Conservation (phyloP, 2,329 filamentous ascomycete genomes). For the Calonectria hongkongensis region DNA sequence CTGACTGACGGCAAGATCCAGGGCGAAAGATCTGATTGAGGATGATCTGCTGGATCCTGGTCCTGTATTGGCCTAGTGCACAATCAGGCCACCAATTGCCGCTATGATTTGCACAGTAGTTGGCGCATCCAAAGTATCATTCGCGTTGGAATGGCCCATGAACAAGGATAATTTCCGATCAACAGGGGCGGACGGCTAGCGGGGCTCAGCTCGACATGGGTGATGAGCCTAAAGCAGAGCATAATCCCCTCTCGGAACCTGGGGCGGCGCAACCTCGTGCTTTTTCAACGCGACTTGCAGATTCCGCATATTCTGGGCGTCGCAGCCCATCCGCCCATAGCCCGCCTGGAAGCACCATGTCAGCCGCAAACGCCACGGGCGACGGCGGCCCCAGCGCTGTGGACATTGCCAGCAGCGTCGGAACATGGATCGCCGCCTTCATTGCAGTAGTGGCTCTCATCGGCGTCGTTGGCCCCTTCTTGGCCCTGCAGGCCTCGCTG, state of each 20-base stretch:
- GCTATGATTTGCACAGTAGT: background rate
- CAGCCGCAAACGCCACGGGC: conserved; percentile 4
- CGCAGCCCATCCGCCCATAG: background rate
- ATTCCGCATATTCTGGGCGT: background rate
- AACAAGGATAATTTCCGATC: background rate
- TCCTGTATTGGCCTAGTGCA: background rate
- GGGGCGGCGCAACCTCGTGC: background rate
- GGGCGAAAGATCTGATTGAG: background rate
- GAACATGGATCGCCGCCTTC: conserved; percentile 36
- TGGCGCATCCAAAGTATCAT: background rate
- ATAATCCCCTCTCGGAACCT: background rate
- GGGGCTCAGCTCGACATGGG: conserved; percentile 17
- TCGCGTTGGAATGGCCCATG: background rate
- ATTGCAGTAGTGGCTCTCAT: conserved; percentile 36
- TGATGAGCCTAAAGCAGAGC: conserved; percentile 2
- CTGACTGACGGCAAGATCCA: background rate
- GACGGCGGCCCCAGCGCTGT: conserved; percentile 3
- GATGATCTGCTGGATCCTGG: background rate
- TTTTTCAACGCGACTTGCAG: conserved; percentile 11
- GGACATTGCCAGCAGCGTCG: conserved; percentile 33
- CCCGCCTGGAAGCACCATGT: conserved; percentile 21
- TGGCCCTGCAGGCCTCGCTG: conserved; percentile 37
- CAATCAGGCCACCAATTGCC: background rate
- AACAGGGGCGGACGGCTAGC: conserved; percentile 1
- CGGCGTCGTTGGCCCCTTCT: conserved; percentile 31